Conservation (phyloP, 768 basidiomycete genomes). For the Phylloporus sp. region DNA sequence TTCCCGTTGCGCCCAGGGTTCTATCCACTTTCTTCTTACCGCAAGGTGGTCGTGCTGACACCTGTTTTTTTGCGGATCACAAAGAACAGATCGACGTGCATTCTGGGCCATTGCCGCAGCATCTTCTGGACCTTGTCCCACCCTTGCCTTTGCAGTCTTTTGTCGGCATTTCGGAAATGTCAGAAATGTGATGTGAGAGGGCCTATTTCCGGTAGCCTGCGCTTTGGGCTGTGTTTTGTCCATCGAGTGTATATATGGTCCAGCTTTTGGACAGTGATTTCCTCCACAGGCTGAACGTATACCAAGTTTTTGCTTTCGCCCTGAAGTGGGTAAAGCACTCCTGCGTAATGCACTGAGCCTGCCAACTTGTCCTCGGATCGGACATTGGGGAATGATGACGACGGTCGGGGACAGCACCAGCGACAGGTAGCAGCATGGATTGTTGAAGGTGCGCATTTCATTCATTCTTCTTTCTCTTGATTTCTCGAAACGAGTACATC, state of each 20-base stretch:
- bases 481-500: conserved; percentile 3
- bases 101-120: conserved; percentile 61
- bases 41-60: conserved; percentile 7
- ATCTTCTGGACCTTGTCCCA: conserved; percentile 79
- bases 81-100: conserved; percentile 84
- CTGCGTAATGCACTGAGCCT: conserved; percentile 50
- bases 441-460: conserved; percentile 52
- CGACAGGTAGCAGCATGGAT: conserved; percentile 85
- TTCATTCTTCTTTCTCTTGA: conserved; percentile 7
- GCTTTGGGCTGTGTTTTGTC: conserved; percentile 10
- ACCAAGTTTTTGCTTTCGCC: conserved; percentile 35
- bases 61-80: conserved; percentile 36
- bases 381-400: conserved; percentile 74
- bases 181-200: conserved; percentile 77
- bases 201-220: conserved; percentile 17
- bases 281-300: not conserved
- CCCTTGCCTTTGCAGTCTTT: conserved; percentile 79
- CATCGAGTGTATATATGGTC: conserved; percentile 49
- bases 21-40: conserved; percentile 6
- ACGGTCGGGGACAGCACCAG: conserved; percentile 75
- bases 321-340: conserved; percentile 85
- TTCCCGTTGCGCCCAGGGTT: conserved; percentile 76
- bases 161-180: conserved; percentile 77
- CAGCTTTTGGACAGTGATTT: conserved; percentile 59
- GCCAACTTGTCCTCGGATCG: conserved; percentile 68